A percentile compares a stretch with the other conserved stretches of the same genome.
Evolutionary conservation across 768 basidiomycete species (phyloP).

Genomic region (Daedaleopsis nitida): DNA sequence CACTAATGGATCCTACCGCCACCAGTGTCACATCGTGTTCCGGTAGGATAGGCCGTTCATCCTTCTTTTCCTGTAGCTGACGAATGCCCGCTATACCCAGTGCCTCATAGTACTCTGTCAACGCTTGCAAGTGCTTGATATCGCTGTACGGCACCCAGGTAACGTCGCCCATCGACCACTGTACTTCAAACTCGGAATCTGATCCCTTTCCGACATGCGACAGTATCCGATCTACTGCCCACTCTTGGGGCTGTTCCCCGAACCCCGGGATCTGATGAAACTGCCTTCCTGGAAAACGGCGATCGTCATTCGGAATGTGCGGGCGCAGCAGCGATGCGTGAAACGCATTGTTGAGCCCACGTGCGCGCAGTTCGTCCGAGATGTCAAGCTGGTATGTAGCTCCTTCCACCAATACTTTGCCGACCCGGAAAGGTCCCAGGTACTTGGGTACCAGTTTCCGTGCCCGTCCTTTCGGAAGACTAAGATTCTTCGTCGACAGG

Average conservation of each 20-base stretch:
- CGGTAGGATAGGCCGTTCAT: too few species aligned
- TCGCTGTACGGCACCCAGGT: conserved; percentile 17
- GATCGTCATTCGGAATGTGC: conserved; percentile 33
- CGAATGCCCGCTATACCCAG: not conserved
- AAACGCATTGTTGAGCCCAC: conserved; percentile 36
- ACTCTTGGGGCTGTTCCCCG: conserved; percentile 36
- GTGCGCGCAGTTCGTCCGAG: conserved; percentile 26
- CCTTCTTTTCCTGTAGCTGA: too few species aligned
- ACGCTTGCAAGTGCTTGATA: conserved; percentile 9
- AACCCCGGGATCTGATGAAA: conserved; percentile 37
- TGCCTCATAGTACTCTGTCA: conserved; percentile 18
- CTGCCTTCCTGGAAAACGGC: conserved; percentile 36
- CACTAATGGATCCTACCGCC: too few species aligned
- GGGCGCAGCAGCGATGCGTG: conserved; percentile 35
- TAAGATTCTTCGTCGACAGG: conserved; percentile 39
- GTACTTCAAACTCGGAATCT: conserved; percentile 3
- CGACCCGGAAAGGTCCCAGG: conserved; percentile 40
- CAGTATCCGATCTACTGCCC: conserved; percentile 38
- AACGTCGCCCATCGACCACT: conserved; percentile 17
- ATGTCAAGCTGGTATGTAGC: conserved; percentile 33
- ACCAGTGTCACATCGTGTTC: too few species aligned
- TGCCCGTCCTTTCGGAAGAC: conserved; percentile 32
- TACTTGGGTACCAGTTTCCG: conserved; percentile 39
- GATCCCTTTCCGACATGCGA: conserved; percentile 12
- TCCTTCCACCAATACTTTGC: conserved; percentile 9